These are phyloP conservation scores for Cyclanthera cordifolia DNA, from an alignment of 306 rosid genomes.

Conservation along the genomic window DNA sequence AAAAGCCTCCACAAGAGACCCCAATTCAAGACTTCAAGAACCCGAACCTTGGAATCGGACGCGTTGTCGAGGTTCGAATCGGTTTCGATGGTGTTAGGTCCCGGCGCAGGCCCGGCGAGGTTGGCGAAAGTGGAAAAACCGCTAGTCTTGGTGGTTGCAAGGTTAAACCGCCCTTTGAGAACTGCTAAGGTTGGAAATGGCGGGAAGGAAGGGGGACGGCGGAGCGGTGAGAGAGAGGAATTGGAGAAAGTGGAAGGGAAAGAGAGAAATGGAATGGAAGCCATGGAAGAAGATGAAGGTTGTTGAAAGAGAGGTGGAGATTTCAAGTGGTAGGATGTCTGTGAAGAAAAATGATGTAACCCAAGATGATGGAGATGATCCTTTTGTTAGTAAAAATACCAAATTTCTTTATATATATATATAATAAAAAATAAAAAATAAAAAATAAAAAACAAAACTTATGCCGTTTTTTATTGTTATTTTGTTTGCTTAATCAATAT, in stretches of 20 bases:
- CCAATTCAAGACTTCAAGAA: constrained; percentile 32
- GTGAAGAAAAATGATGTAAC: too few species aligned
- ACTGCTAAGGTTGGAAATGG: not conserved
- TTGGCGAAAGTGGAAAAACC: constrained; percentile 34
- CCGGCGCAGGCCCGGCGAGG: constrained; percentile 61
- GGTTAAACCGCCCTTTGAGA: not conserved
- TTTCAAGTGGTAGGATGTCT: too few species aligned
- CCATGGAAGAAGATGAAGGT: constrained; percentile 21
- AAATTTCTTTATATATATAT: too few species aligned
- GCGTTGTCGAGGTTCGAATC: constrained; percentile 30
- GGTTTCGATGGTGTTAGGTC: constrained; percentile 40
- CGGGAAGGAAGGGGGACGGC: constrained; percentile 17
- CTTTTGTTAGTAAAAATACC: too few species aligned
- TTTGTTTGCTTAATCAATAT: too few species aligned
- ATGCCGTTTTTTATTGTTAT: too few species aligned
- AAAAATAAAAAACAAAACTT: too few species aligned
- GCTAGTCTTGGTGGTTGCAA: not conserved
- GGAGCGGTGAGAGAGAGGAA: constrained; percentile 13
- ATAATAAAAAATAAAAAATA: too few species aligned
- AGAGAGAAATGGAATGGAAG: constrained; percentile 23
- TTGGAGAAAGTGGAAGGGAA: constrained; percentile 15
- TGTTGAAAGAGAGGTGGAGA: not conserved
- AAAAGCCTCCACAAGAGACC: constrained; percentile 49
- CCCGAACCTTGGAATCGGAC: constrained; percentile 16
- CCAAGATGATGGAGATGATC: too few species aligned